phyloP scores from a whole-genome alignment of 2,329 filamentous ascomycete species.

The Ophiosphaerella herpotricha region DNA sequence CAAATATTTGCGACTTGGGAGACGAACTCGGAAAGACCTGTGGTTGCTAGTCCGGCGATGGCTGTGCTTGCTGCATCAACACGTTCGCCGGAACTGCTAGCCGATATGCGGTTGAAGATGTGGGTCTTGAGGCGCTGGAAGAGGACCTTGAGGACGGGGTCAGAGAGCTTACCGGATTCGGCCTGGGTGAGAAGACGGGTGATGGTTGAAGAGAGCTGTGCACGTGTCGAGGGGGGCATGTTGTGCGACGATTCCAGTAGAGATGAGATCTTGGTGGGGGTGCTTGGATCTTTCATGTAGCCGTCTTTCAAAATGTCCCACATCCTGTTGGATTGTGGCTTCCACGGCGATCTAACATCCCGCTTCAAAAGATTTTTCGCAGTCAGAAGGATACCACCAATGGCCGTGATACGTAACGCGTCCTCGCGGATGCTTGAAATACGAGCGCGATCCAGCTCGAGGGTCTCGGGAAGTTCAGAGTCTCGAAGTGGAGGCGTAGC shows the following conservation, averaged over 20 bases:
- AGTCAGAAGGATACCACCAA: constrained; percentile 75
- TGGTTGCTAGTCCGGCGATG: constrained; percentile 69
- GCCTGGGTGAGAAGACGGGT: constrained; percentile 60
- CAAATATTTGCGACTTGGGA: constrained; percentile 70
- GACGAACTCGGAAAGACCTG: constrained; percentile 76
- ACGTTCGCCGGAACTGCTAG: constrained; percentile 70
- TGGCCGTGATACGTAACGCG: constrained; percentile 69
- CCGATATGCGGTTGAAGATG: constrained; percentile 66
- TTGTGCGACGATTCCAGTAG: constrained; percentile 56
- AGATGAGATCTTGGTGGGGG: constrained; percentile 51
- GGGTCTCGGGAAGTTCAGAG: constrained; percentile 71
- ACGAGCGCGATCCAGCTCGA: constrained; percentile 69
- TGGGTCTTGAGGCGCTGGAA: constrained; percentile 70
- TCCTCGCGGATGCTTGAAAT: constrained; percentile 62
- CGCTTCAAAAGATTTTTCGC: constrained; percentile 84
- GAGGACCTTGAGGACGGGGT: constrained; percentile 69
- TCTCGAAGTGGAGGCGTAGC: constrained; percentile 61
- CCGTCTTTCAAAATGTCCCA: constrained; percentile 68
- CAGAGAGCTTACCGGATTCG: constrained; percentile 55
- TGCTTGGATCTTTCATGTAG: constrained; percentile 59
- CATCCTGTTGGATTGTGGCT: constrained; percentile 72
- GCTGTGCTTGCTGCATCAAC: constrained; percentile 71
- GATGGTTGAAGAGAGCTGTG: constrained; percentile 50
- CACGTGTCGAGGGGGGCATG: constrained; percentile 54
- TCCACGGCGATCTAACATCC: constrained; percentile 78